Base-by-base conservation (phyloP, 805 yeast species). In the Soucietia sequanensis region DNA sequence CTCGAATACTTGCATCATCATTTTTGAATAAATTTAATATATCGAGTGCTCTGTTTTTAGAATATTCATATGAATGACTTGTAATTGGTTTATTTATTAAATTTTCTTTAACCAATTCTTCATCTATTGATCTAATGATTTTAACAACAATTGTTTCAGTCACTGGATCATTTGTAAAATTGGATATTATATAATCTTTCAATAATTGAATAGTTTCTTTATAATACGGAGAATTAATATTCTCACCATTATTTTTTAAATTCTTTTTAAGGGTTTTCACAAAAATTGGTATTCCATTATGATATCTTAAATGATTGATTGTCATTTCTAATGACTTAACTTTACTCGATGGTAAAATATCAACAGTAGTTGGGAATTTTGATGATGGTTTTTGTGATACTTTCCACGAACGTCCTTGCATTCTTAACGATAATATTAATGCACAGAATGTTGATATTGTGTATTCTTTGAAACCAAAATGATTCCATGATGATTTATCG, bases 151-250 rank as follows among this genome's bases (percentile, higher is more conserved):
- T 53, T 0, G 86, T 70, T 34, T 74, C 78, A 5, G 72, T 54
- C 10, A 56, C 55, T 2, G 61, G 65, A 14, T 72, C 68, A 48
- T 76, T 71, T 12, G 60, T 50, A 21, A 73, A 48, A 30, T 80
- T 78, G 0, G 80, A 82, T 5, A 77, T 74, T 2, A 76, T 68
- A 50, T 76, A 82, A 27, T 76, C 75, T 39, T 70, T 73, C 35
- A 83, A 50, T 30, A 81, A 42, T 14, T 59, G 61, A 10, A 80
- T 48, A 4, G 75, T 56, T 1, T 67, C 65, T 0, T 64, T 53
- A 33, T 52, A 60, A 24, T 42, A 43, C 10, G 26, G 25, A 4
- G 62, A 57, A 19, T 33, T 31, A 15, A 24, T 14, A 19, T 10
- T 15, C 19, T 23, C 19, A 1, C 39, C 48, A 14, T 29, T 19